A percentile compares a stretch with the other conserved stretches of the same genome.
Conservation (phyloP, 257 asterid genomes). For the Lycium ferocissimum region DNA sequence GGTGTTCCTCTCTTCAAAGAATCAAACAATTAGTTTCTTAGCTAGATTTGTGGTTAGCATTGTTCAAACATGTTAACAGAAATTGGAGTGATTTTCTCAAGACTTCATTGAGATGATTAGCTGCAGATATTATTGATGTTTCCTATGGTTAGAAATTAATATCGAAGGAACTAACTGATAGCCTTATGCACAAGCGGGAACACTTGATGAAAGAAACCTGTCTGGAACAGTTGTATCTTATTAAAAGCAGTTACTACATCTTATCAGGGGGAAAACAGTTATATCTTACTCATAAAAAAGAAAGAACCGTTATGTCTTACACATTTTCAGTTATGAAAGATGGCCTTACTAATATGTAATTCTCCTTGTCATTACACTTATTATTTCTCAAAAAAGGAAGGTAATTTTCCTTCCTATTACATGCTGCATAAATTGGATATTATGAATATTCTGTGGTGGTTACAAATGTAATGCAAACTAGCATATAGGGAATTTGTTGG, state of each 20-base stretch:
- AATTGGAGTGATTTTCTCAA: background rate
- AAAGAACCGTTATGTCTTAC: background rate
- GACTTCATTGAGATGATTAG: constrained; percentile 10
- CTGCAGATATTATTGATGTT: constrained; percentile 6
- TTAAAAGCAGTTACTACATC: background rate
- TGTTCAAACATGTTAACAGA: background rate
- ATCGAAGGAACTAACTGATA: background rate
- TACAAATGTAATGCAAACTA: background rate
- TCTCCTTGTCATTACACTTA: constrained; percentile 3
- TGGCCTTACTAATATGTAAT: background rate
- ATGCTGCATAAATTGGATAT: background rate
- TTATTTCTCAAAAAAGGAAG: background rate
- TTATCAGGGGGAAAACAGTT: background rate
- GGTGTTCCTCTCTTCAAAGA: constrained; percentile 15
- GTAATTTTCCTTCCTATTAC: background rate
- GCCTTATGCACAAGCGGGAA: background rate
- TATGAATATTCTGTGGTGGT: background rate
- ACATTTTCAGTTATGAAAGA: constrained; percentile 10
- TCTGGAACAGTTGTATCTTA: background rate
- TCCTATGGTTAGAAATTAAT: constrained; percentile 2
- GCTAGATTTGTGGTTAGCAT: constrained; percentile 2
- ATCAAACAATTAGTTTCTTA: background rate
- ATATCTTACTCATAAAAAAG: background rate
- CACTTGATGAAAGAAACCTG: background rate
- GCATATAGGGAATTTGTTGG: background rate